These are phyloP conservation scores for Podospora tetraspora DNA, from an alignment of 495 filamentous ascomycete genomes.

Conservation along the genomic window DNA sequence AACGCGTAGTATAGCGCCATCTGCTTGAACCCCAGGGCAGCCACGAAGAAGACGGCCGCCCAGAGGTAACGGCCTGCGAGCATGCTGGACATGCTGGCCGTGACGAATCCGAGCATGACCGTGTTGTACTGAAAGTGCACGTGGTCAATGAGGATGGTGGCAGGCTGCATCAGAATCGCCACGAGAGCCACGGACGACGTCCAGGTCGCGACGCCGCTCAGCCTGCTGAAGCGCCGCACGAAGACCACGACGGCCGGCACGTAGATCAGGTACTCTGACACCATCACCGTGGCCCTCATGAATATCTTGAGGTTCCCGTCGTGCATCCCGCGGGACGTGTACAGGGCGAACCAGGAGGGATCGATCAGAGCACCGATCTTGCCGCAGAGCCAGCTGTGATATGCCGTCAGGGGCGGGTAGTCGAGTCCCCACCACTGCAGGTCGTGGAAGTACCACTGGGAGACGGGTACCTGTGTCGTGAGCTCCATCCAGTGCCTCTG, in stretches of 20 bases:
- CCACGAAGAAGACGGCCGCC: slow-evolving; percentile 91
- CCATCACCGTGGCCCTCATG: slow-evolving; percentile 85
- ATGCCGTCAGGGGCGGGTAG: slow-evolving; percentile 94
- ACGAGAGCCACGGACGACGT: slow-evolving; percentile 77
- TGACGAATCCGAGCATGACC: slow-evolving; percentile 87
- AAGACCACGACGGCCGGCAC: slow-evolving; percentile 82
- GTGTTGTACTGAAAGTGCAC: slow-evolving; percentile 99
- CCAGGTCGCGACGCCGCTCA: slow-evolving; percentile 66
- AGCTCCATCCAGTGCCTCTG: slow-evolving; percentile 99
- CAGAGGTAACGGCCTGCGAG: slow-evolving; percentile 78
- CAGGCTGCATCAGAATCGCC: slow-evolving; percentile 88
- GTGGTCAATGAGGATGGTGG: slow-evolving; percentile 88
- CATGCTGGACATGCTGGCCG: slow-evolving; percentile 83
- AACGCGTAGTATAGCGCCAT: slow-evolving; percentile 98
- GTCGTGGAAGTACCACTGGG: slow-evolving; percentile 97
- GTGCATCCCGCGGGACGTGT: slow-evolving; percentile 74
- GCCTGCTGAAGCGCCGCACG: slow-evolving; percentile 67
- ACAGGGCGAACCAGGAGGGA: slow-evolving; percentile 82
- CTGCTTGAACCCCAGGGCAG: slow-evolving; percentile 90
- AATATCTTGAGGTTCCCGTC: slow-evolving; percentile 79
- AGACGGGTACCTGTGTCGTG: slow-evolving; percentile 79
- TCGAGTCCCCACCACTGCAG: slow-evolving; percentile 96
- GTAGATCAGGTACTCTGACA: slow-evolving; percentile 86
- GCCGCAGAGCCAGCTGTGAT: slow-evolving; percentile 91
- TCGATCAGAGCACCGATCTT: slow-evolving; percentile 76